Conservation (phyloP, 2,329 filamentous ascomycete genomes). For the Colletotrichum sp. region DNA sequence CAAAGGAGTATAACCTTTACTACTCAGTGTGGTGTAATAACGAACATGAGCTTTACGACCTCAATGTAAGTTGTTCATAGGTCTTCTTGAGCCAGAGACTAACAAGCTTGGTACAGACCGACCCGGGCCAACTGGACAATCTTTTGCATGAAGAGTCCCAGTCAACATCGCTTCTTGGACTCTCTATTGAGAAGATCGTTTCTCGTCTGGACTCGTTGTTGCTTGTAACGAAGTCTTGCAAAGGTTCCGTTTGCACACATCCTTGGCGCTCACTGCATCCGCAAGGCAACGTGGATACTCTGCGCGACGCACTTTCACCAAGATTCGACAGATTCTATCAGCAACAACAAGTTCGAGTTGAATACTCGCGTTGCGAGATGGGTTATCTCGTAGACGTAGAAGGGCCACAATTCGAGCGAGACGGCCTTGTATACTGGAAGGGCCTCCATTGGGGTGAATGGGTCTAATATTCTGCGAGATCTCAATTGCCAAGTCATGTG, state of each 20-base stretch:
- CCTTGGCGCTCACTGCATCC: conserved; percentile 63
- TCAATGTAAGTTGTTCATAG: conserved; percentile 46
- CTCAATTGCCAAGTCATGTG: background rate
- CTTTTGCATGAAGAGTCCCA: background rate
- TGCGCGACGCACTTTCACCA: conserved; percentile 51
- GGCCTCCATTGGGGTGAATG: background rate
- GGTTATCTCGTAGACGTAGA: conserved; percentile 62
- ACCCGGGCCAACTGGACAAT: background rate
- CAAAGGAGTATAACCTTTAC: conserved; percentile 53
- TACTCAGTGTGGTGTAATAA: conserved; percentile 62
- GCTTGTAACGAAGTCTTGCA: conserved; percentile 63
- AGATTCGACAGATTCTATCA: conserved; percentile 57
- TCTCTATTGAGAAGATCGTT: conserved; percentile 41
- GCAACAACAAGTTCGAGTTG: conserved; percentile 48
- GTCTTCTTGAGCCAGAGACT: background rate
- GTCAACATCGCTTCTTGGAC: background rate
- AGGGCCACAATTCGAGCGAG: conserved; percentile 46
- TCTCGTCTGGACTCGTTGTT: conserved; percentile 60
- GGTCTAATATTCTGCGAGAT: background rate
- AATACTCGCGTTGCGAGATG: conserved; percentile 55
- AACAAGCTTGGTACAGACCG: background rate
- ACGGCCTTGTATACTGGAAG: conserved; percentile 22
- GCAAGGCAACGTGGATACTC: conserved; percentile 49
- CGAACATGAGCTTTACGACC: conserved; percentile 50
- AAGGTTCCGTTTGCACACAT: conserved; percentile 50